Evolutionary conservation across 495 filamentous ascomycete genomes (phyloP), one percentile per base, ranked within the genome.

Genomic region (Penicillium nucicola): DNA sequence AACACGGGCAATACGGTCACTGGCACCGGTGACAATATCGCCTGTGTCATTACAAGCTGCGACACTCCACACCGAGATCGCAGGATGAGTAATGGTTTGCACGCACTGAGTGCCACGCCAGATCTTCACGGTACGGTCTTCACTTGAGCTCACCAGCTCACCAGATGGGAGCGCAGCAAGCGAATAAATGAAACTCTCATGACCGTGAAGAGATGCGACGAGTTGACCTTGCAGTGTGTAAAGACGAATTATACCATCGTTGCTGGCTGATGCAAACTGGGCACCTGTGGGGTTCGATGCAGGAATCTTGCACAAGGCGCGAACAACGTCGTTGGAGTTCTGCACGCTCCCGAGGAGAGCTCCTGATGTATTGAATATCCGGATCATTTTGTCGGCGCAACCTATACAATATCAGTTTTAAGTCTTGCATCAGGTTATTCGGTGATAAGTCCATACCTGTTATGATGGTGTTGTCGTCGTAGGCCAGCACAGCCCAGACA

Each of bases 81-180:
- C 95, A 31, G 95, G 95, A 64, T 96, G 95, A 4, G 92, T 96
- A 50, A 99, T 97, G 10, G 90, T 96, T 69, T 99, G 95, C 45
- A 96, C 71, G 61, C 92, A 97, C 41, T 91, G 75, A 14, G 68
- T 81, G 32, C 84, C 84, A 52, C 81, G 83, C 95, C 95, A 99
- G 60, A 99, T 77, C 42, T 89, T 77, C 14, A 92, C 81, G 8
- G 95, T 96, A 39, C 95, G 84, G 69, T 99, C 95, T 66, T 99
- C 95, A 9, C 90, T 89, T 2, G 89, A 84, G 65, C 92, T 97
- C 36, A 92, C 88, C 14, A 99, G 71, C 57, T 96, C 92, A 5
- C 92, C 92, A 0, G 84, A 84, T 1, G 93, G 88, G 12, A 92
- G 69, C 18, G 76, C 69, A 20, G 85, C 82, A 11, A 99, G 74